These are phyloP conservation scores for Naganishia albida DNA, from an alignment of 1,284 basidiomycete species.

Conservation along the genomic window DNA sequence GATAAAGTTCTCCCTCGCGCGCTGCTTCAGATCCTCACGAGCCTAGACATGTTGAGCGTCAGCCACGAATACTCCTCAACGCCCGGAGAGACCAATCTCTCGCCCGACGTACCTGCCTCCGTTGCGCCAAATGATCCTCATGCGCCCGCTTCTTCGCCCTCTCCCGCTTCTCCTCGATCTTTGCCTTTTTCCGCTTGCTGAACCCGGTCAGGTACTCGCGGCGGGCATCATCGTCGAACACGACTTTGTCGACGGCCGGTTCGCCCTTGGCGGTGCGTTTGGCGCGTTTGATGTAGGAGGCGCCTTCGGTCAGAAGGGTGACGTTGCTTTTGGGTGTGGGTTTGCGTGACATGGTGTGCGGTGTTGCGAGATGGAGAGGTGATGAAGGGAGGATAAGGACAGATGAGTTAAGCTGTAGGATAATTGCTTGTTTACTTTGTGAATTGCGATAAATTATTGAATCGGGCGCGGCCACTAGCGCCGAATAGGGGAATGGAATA, in stretches of 20 bases:
- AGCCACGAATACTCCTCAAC: neutral
- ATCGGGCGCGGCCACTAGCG: neutral
- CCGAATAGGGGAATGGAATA: neutral
- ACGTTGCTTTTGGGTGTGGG: slow-evolving; percentile 46
- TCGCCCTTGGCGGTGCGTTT: slow-evolving; percentile 45
- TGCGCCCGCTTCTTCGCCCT: slow-evolving; percentile 52
- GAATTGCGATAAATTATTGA: neutral
- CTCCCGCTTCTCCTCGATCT: slow-evolving; percentile 48
- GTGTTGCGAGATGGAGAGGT: neutral
- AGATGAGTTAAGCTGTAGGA: neutral
- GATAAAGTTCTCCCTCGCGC: slow-evolving; percentile 50
- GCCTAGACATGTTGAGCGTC: slow-evolving; percentile 13
- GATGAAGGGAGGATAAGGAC: neutral
- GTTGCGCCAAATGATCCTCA: slow-evolving; percentile 49
- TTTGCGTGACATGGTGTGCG: slow-evolving; percentile 18
- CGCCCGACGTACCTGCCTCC: slow-evolving; percentile 45
- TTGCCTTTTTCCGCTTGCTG: slow-evolving; percentile 55
- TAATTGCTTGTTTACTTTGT: slow-evolving; percentile 13
- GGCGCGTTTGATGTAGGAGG: slow-evolving; percentile 50
- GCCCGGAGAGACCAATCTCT: neutral
- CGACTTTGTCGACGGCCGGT: slow-evolving; percentile 53
- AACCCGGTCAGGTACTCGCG: slow-evolving; percentile 55
- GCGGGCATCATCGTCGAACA: slow-evolving; percentile 49
- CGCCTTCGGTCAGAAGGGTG: slow-evolving; percentile 53
- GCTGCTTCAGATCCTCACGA: slow-evolving; percentile 36